A percentile compares a stretch with the other conserved stretches of the same genome.
phyloP scores from a whole-genome alignment of 768 basidiomycete genomes.

The Mrakia hoshinonis region DNA sequence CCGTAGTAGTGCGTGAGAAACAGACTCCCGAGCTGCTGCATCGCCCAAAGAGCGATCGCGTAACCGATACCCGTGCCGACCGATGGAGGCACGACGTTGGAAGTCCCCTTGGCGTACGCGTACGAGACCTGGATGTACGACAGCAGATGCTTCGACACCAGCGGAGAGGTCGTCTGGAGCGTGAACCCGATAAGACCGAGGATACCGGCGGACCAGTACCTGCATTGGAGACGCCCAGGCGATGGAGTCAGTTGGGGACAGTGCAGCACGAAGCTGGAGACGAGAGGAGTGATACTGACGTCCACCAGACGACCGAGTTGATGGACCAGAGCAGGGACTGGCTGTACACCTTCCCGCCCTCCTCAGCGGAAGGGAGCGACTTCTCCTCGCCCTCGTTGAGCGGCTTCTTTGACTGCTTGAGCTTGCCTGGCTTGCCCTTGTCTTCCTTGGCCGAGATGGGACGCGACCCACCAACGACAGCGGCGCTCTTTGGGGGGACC shows the following conservation, averaged over 20 bases:
- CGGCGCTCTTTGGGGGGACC: not conserved
- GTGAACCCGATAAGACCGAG: slow-evolving; percentile 43
- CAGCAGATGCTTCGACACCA: slow-evolving; percentile 54
- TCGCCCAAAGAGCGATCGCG: slow-evolving; percentile 57
- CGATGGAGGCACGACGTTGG: slow-evolving; percentile 39
- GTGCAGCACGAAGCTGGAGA: not conserved
- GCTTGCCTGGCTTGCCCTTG: slow-evolving; percentile 11
- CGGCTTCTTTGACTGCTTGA: not conserved
- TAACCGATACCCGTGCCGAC: slow-evolving; percentile 65
- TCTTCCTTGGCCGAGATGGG: slow-evolving; percentile 22
- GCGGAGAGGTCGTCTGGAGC: slow-evolving; percentile 50
- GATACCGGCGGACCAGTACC: slow-evolving; percentile 45
- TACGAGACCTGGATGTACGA: slow-evolving; percentile 53
- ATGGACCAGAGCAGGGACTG: slow-evolving; percentile 50
- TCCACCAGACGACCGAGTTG: slow-evolving; percentile 45
- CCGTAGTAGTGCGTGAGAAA: slow-evolving; percentile 20
- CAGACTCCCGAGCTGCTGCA: slow-evolving; percentile 61
- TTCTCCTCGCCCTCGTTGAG: slow-evolving; percentile 10
- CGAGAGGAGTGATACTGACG: slow-evolving; percentile 35
- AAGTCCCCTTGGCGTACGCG: slow-evolving; percentile 40
- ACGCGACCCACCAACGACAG: not conserved
- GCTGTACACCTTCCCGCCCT: slow-evolving; percentile 42
- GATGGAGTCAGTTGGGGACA: not conserved
- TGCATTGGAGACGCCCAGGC: not conserved
- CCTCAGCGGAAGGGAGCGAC: not conserved